Evolutionary conservation across 2,329 filamentous ascomycete species (phyloP), one percentile per base, ranked within the genome.

Genomic region (Trichoderma asperellum): DNA sequence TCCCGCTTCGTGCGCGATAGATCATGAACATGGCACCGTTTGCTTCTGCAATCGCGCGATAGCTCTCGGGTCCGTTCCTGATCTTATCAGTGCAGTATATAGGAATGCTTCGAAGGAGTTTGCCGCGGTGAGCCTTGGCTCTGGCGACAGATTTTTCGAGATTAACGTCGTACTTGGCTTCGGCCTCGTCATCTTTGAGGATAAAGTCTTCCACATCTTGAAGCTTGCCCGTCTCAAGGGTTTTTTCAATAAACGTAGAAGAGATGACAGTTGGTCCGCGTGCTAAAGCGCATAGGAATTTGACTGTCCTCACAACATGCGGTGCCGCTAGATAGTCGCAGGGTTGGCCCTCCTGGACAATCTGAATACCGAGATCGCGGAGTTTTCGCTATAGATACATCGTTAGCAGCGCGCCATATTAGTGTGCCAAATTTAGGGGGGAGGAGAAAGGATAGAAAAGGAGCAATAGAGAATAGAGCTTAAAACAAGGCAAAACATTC

Each of bases 271-370:
- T 86, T 0, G 94, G 93, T 0, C 92, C 94, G 70, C 89, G 89
- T 21, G 96, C 94, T 34, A 99, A 83, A 14, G 94, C 93, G 71
- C 91, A 91, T 61, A 98, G 89, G 77, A 99, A 99, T 77, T 99
- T 99, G 77, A 93, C 89, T 0, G 96, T 99, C 47, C 96, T 91
- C 40, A 97, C 88, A 71, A 98, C 89, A 53, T 89, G 87, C 0
- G 95, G 96, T 4, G 95, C 95, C 40, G 93, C 94, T 12, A 99
- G 87, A 77, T 97, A 92, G 74, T 95, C 92, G 77, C 93, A 96
- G 56, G 88, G 86, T 59, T 88, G 87, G 32, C 89, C 89, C 76
- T 97, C 92, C 74, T 91, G 86, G 5, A 93, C 91, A 27, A 97
- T 88, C 73, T 89, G 85, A 68, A 99, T 92, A 8, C 96, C 96